These are phyloP conservation scores for Phanerochaete sordida DNA, from an alignment of 768 basidiomycete genomes.

Conservation along the genomic window DNA sequence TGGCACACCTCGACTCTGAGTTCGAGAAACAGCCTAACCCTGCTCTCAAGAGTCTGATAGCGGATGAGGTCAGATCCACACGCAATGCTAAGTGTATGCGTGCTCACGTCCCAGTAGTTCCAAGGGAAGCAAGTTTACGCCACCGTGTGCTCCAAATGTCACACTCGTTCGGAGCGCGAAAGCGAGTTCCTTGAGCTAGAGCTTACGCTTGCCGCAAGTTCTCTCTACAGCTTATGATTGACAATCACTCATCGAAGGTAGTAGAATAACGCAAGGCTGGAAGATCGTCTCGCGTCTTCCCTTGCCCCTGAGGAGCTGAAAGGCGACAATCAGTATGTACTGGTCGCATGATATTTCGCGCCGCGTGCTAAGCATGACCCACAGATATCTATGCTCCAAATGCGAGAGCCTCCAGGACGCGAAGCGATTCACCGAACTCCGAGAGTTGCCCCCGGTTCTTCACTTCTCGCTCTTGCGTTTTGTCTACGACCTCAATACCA, in stretches of 20 bases:
- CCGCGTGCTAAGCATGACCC: background rate
- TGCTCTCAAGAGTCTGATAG: constrained; percentile 62
- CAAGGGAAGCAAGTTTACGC: constrained; percentile 82
- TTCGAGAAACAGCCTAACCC: constrained; percentile 77
- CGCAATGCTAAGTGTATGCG: background rate
- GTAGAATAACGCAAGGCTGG: constrained; percentile 69
- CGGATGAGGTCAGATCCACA: constrained; percentile 56
- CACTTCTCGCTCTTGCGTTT: constrained; percentile 95
- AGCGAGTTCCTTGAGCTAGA: constrained; percentile 87
- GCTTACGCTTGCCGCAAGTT: constrained; percentile 69
- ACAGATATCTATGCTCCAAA: constrained; percentile 75
- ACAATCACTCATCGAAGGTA: background rate
- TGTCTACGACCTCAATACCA: constrained; percentile 73
- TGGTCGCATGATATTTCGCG: background rate
- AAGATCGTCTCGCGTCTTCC: constrained; percentile 64
- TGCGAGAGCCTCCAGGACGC: constrained; percentile 79
- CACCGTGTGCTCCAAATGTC: constrained; percentile 73
- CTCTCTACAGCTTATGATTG: background rate
- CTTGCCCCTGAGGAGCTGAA: constrained; percentile 69
- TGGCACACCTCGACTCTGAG: constrained; percentile 83
- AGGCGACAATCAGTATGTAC: constrained; percentile 77
- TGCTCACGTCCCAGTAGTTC: constrained; percentile 49
- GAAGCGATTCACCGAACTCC: constrained; percentile 68
- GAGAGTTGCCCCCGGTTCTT: constrained; percentile 76
- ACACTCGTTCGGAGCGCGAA: constrained; percentile 60